Percentiles rank a stretch among this genome's conserved stretches.
These are phyloP conservation scores for Cryptococcus floricola DNA, from an alignment of 1,284 basidiomycete species.

Conservation along the genomic window DNA sequence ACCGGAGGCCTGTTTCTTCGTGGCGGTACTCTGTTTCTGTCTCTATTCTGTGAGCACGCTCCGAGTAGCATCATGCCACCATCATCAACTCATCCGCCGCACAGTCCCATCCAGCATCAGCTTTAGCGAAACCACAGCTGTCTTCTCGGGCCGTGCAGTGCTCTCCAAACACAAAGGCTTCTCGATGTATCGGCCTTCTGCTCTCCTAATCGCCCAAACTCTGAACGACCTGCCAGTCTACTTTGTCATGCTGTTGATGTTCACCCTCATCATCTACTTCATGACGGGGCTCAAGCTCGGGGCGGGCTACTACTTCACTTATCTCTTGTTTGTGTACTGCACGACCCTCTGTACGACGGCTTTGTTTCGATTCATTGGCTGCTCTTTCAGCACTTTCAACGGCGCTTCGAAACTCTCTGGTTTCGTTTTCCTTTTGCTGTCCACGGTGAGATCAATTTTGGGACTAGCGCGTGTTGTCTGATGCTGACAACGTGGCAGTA, in stretches of 20 bases:
- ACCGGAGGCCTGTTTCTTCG: conserved; percentile 72
- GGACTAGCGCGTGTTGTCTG: not conserved
- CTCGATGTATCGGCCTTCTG: conserved; percentile 48
- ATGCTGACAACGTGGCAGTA: conserved; percentile 12
- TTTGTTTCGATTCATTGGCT: conserved; percentile 40
- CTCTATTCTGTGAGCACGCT: conserved; percentile 41
- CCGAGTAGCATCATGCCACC: not conserved
- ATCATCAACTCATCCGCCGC: not conserved
- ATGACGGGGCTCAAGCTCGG: conserved; percentile 27
- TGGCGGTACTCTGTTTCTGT: conserved; percentile 61
- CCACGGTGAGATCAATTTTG: conserved; percentile 15
- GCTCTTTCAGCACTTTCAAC: conserved; percentile 37
- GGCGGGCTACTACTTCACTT: conserved; percentile 44
- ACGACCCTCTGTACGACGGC: conserved; percentile 26
- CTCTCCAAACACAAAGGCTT: conserved; percentile 55
- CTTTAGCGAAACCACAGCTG: conserved; percentile 65
- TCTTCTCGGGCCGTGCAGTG: conserved; percentile 69
- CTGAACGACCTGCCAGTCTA: conserved; percentile 55
- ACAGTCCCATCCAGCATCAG: conserved; percentile 50
- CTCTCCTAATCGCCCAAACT: conserved; percentile 60
- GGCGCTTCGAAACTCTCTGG: conserved; percentile 39
- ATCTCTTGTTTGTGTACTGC: conserved; percentile 27
- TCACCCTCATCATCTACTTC: conserved; percentile 46
- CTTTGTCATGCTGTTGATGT: conserved; percentile 46
- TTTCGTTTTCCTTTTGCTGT: conserved; percentile 28